phyloP scores from a whole-genome alignment of 2,329 filamentous ascomycete species.

The Fusarium compactum region DNA sequence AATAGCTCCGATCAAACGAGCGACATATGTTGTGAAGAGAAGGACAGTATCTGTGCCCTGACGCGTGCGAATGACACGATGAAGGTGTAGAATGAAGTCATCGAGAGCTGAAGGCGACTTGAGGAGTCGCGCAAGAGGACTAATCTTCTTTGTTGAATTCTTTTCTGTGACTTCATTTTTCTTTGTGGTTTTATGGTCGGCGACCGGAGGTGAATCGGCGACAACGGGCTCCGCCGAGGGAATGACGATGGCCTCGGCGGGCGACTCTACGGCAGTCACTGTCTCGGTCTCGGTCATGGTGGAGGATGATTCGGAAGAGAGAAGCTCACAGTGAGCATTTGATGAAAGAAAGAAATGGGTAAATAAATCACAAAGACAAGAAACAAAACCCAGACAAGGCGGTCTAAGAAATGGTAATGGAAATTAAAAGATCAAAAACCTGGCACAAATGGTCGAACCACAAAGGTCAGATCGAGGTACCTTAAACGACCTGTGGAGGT shows the following conservation, averaged over 20 bases:
- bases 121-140: slow-evolving; percentile 32
- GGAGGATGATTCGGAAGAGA: slow-evolving; percentile 23
- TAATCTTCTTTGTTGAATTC: neutral
- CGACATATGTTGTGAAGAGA: slow-evolving; percentile 75
- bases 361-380: neutral
- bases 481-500: neutral
- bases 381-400: neutral
- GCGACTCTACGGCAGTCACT: slow-evolving; percentile 40
- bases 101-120: slow-evolving; percentile 54
- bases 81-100: slow-evolving; percentile 66
- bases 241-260: slow-evolving; percentile 45
- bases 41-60: slow-evolving; percentile 77
- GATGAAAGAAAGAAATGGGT: neutral
- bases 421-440: slow-evolving; percentile 5
- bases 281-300: slow-evolving; percentile 47
- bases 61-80: slow-evolving; percentile 75
- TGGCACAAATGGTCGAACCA: slow-evolving; percentile 2
- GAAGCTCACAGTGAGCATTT: slow-evolving; percentile 40
- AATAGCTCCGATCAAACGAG: slow-evolving; percentile 65
- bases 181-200: slow-evolving; percentile 9
- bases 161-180: neutral
- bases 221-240: slow-evolving; percentile 41
- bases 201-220: slow-evolving; percentile 33
- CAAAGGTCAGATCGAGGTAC: neutral
- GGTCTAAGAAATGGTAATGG: neutral